Conservation (phyloP, 1,284 basidiomycete species). For the Apiotrichum domesticum region DNA sequence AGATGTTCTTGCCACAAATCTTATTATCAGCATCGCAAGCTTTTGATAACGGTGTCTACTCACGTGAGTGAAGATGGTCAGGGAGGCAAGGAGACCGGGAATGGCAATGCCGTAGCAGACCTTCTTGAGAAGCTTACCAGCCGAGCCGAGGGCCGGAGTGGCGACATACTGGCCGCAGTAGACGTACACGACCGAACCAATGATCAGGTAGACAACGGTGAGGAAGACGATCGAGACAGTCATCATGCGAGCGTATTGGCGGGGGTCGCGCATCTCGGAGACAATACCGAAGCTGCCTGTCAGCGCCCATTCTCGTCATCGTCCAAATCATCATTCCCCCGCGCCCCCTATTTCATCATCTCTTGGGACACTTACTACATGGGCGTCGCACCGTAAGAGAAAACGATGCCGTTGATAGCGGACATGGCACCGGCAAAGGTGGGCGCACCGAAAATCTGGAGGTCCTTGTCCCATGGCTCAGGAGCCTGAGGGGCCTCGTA, state of each 20-base stretch:
- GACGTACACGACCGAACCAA: conserved; percentile 17
- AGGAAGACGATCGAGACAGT: conserved; percentile 30
- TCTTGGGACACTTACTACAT: conserved; percentile 14
- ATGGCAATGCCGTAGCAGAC: conserved; percentile 42
- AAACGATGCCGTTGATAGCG: conserved; percentile 33
- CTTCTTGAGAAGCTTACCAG: conserved; percentile 41
- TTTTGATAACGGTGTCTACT: background rate
- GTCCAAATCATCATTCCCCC: too few species aligned
- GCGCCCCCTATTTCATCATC: too few species aligned
- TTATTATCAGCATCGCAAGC: background rate
- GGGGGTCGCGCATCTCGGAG: conserved; percentile 41
- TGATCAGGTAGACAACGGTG: conserved; percentile 30
- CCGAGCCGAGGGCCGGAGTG: conserved; percentile 42
- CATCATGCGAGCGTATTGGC: conserved; percentile 26
- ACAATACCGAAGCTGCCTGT: conserved; percentile 28
- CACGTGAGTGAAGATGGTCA: conserved; percentile 35
- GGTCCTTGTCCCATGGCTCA: conserved; percentile 28
- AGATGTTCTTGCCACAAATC: conserved; percentile 56
- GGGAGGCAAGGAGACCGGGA: conserved; percentile 35
- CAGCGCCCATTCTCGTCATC: background rate
- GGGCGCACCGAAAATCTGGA: conserved; percentile 27
- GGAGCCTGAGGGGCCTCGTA: conserved; percentile 20
- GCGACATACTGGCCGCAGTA: conserved; percentile 17
- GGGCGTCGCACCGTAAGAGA: conserved; percentile 35
- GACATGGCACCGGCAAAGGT: conserved; percentile 31